Percentiles rank a stretch among this genome's conserved stretches.
Conservation (phyloP, 345 rosid genomes). For the Salix koriyanagi region DNA sequence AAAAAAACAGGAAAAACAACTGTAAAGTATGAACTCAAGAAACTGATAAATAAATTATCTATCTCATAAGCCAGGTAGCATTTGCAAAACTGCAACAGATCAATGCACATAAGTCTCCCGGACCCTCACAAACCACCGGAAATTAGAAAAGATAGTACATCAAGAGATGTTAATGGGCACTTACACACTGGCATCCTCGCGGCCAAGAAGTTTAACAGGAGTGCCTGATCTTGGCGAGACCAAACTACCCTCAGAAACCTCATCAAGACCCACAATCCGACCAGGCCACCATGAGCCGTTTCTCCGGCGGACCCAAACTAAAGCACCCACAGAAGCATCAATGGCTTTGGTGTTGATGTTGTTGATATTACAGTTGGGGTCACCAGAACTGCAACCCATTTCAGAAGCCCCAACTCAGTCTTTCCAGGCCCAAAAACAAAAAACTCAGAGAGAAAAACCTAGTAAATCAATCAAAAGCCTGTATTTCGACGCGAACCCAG, state of each 20-base stretch:
- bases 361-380: conserved; percentile 26
- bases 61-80: neutral
- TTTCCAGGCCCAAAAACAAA: conserved; percentile 3
- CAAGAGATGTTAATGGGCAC: conserved; percentile 27
- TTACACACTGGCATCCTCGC: conserved; percentile 94
- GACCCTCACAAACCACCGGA: neutral
- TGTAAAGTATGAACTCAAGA: neutral
- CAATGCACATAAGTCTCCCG: neutral
- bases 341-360: conserved; percentile 40
- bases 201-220: conserved; percentile 94
- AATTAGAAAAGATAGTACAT: neutral
- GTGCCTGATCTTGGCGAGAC: conserved; percentile 83
- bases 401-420: conserved; percentile 24
- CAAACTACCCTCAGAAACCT: conserved; percentile 65
- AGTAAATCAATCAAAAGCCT: conserved; percentile 10
- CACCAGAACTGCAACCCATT: conserved; percentile 70
- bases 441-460: neutral
- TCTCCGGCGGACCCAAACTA: conserved; percentile 97
- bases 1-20: neutral
- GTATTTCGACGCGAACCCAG: neutral
- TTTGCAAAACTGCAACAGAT: neutral
- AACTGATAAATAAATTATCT: neutral
- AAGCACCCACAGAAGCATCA: conserved; percentile 79
- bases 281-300: conserved; percentile 99
- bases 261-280: conserved; percentile 66